Percentiles rank a stretch among this genome's conserved stretches.
Evolutionary conservation across 192 early-diverging fungal genomes (phyloP).

Genomic region (Rhizophagus clarus): DNA sequence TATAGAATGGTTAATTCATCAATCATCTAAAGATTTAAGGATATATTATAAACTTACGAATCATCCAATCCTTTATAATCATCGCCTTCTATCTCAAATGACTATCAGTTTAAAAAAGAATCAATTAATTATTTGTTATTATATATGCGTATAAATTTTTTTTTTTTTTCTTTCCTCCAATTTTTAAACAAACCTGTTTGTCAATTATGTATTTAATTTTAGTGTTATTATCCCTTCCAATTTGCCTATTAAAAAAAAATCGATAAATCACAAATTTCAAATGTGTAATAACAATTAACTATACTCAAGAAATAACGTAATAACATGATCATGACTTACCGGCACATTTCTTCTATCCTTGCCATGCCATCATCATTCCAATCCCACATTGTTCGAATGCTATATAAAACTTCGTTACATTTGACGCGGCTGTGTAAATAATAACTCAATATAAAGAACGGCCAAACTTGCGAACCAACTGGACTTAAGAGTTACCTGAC

Average conservation of each 20-base stretch:
- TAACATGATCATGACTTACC: not conserved
- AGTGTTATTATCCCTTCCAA: not conserved
- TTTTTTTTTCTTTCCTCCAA: too few relatives aligned
- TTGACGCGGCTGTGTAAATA: not conserved
- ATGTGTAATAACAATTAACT: not conserved
- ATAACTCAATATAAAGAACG: not conserved
- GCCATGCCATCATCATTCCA: not conserved
- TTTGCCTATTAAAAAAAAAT: not conserved
- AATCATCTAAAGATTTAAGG: not conserved
- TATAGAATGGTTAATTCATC: not conserved
- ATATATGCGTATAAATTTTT: not conserved
- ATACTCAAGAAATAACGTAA: not conserved
- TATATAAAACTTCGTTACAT: not conserved
- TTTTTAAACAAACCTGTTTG: not conserved
- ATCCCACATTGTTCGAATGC: slow-evolving; percentile 18
- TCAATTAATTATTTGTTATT: not conserved
- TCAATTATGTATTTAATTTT: not conserved
- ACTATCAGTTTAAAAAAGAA: not conserved
- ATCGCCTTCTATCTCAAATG: not conserved
- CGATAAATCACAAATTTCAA: not conserved
- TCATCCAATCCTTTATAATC: not conserved
- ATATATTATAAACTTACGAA: not conserved
- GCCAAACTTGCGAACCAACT: too few relatives aligned
- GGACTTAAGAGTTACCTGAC: not conserved
- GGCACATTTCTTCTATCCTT: not conserved